Evolutionary conservation across 208 protist genomes (phyloP).

Genomic region (Wallacemonas sp.): DNA sequence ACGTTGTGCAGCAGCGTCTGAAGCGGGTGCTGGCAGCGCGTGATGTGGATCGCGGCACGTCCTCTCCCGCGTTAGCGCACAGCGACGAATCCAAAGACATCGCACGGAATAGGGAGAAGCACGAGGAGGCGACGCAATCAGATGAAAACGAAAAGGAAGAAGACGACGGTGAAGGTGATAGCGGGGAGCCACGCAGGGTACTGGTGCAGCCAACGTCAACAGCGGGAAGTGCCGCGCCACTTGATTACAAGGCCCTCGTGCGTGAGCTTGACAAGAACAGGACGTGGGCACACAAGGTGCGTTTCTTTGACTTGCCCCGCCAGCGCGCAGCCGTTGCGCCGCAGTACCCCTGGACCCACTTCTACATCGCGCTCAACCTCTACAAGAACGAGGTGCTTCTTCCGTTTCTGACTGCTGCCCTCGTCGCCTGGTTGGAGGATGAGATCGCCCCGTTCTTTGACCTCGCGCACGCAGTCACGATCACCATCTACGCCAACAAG

Average conservation of each 20-base stretch:
- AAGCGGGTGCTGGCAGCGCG: neutral
- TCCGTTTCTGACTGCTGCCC: conserved; percentile 60
- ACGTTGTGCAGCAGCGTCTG: neutral
- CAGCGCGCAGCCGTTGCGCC: conserved; percentile 18
- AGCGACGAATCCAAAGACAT: too few species aligned
- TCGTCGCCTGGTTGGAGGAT: conserved; percentile 67
- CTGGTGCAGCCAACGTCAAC: neutral
- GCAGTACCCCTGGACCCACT: conserved; percentile 61
- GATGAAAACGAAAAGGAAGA: too few species aligned
- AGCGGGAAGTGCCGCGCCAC: neutral
- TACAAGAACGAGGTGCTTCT: conserved; percentile 69
- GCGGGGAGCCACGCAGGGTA: too few species aligned
- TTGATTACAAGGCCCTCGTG: neutral
- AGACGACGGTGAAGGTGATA: too few species aligned
- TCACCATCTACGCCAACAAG: conserved; percentile 71
- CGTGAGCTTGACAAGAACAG: neutral
- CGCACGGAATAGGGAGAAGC: too few species aligned
- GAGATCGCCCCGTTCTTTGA: conserved; percentile 57
- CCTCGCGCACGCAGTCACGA: conserved; percentile 40
- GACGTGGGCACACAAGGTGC: conserved; percentile 14
- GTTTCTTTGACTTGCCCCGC: conserved; percentile 32
- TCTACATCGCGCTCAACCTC: conserved; percentile 77
- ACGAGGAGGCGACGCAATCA: too few species aligned
- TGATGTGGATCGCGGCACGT: neutral
- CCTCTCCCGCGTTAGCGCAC: too few species aligned